phyloP scores from a whole-genome alignment of 331 rosid genomes.

The Ulmus americana region DNA sequence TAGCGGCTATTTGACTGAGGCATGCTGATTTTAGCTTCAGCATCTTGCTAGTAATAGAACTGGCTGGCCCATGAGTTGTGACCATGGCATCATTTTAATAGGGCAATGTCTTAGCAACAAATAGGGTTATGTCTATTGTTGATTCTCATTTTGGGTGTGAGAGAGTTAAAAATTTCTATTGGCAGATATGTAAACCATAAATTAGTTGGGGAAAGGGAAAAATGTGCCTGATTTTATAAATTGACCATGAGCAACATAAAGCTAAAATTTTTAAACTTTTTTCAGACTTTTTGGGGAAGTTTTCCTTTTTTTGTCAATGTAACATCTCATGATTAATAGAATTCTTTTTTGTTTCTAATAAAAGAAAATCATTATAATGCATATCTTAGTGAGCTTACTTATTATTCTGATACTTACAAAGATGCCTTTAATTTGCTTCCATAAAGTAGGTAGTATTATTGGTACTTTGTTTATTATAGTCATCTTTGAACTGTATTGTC shows the following conservation, averaged over 20 bases:
- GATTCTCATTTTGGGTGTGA: neutral
- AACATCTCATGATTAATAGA: no score
- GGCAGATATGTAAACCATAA: no score
- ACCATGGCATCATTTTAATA: neutral
- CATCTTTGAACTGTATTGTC: conserved; percentile 7
- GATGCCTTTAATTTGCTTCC: conserved; percentile 13
- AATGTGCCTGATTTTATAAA: no score
- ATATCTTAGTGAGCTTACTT: conserved; percentile 1
- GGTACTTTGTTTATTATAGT: conserved; percentile 15
- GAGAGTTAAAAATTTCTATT: no score
- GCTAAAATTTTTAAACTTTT: no score
- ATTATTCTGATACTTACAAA: conserved; percentile 4
- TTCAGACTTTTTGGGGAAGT: no score
- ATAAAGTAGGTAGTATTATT: conserved; percentile 16
- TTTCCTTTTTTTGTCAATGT: no score
- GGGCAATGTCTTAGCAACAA: neutral
- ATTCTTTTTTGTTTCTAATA: neutral
- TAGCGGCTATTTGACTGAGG: neutral
- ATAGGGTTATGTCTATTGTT: neutral
- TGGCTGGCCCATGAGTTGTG: neutral
- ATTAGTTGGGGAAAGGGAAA: no score
- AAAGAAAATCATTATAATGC: neutral
- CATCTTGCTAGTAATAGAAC: neutral
- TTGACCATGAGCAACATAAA: no score
- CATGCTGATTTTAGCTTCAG: neutral